phyloP scores from a whole-genome alignment of 345 rosid genomes.

The Raphanus raphanistrum region DNA sequence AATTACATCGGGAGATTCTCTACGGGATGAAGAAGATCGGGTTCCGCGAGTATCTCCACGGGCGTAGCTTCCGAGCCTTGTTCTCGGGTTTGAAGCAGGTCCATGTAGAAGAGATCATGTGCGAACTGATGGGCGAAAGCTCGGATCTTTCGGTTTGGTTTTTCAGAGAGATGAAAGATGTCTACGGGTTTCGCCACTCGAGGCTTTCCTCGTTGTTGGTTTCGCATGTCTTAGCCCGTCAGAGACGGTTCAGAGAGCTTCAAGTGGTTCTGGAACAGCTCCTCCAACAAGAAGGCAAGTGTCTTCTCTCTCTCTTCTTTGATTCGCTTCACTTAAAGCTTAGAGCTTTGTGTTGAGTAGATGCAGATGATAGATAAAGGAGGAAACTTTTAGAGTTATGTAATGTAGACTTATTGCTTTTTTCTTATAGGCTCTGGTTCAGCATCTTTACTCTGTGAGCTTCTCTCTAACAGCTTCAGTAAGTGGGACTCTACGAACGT shows the following conservation, averaged over 20 bases:
- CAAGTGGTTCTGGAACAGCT: constrained; percentile 49
- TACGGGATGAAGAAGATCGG: constrained; percentile 49
- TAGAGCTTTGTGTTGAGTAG: not conserved
- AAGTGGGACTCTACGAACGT: constrained; percentile 51
- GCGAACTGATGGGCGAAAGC: constrained; percentile 43
- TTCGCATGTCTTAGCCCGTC: constrained; percentile 55
- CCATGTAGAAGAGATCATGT: constrained; percentile 54
- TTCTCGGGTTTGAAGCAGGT: constrained; percentile 41
- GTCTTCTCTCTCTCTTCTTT: not conserved
- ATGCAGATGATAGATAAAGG: not conserved
- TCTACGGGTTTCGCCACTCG: constrained; percentile 60
- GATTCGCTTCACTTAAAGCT: not conserved
- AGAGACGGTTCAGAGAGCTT: constrained; percentile 55
- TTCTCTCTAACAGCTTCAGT: constrained; percentile 49
- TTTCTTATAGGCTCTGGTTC: constrained; percentile 65
- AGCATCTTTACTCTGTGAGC: constrained; percentile 57
- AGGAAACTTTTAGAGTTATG: not conserved
- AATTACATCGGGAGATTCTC: constrained; percentile 47
- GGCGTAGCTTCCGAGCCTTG: constrained; percentile 38
- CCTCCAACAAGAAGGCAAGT: constrained; percentile 62
- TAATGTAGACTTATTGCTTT: constrained; percentile 40
- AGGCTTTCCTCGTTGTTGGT: constrained; percentile 48
- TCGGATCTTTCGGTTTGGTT: constrained; percentile 54
- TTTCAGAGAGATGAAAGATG: constrained; percentile 53
- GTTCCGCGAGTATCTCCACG: constrained; percentile 45